Evolutionary conservation across 331 rosid species (phyloP).

Genomic region (Rosa hybrid): DNA sequence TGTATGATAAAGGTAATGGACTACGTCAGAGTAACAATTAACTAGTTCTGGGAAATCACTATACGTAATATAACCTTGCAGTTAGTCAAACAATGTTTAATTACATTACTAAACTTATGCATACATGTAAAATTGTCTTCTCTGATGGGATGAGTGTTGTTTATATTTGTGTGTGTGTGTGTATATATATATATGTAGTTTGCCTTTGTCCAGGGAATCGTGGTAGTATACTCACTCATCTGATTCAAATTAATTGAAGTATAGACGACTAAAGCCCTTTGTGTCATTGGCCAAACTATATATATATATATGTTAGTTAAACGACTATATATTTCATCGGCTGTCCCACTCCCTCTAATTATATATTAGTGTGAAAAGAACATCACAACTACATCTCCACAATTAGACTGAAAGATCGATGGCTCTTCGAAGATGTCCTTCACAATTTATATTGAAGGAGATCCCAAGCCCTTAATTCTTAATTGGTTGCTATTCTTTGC

Average conservation of each 20-base stretch:
- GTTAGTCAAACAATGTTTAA: neutral
- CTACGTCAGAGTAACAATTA: neutral
- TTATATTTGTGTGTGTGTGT: no score
- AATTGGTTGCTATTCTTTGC: no score
- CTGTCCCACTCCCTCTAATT: slow-evolving; percentile 17
- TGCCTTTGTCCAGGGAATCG: no score
- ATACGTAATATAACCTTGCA: neutral
- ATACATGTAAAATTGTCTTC: neutral
- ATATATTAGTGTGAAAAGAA: slow-evolving; percentile 12
- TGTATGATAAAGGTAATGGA: neutral
- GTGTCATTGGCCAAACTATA: neutral
- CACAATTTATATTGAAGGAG: neutral
- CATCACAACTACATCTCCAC: slow-evolving; percentile 21
- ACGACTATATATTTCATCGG: slow-evolving; percentile 4
- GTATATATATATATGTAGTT: no score
- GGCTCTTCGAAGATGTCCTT: neutral
- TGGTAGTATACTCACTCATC: neutral
- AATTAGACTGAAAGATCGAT: neutral
- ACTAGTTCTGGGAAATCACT: neutral
- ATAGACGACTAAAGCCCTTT: neutral
- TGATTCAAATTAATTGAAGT: neutral
- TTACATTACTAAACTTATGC: neutral
- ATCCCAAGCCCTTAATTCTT: no score
- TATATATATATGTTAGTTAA: neutral
- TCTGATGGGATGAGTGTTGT: neutral